Conservation (phyloP, 1,139 yeast species). For the Yamadazyma taylorii region DNA sequence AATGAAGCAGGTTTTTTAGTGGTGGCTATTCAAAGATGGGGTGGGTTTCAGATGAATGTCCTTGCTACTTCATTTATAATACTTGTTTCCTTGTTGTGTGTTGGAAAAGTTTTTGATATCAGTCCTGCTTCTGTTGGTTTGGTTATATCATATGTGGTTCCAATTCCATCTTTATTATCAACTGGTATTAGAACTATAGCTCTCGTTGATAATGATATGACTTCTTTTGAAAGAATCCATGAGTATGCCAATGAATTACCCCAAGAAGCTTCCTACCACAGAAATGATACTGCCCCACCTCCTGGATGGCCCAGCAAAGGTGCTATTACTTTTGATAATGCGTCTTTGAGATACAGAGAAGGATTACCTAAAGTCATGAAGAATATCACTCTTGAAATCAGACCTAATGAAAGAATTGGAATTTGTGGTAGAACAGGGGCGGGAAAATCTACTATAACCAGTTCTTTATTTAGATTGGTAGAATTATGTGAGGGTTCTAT, state of each 20-base stretch:
- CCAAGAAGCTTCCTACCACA: slow-evolving; percentile 42
- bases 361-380: slow-evolving; percentile 74
- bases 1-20: slow-evolving; percentile 71
- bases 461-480: slow-evolving; percentile 60
- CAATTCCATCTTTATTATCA: slow-evolving; percentile 48
- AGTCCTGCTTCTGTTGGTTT: slow-evolving; percentile 71
- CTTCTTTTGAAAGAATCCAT: slow-evolving; percentile 78
- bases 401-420: slow-evolving; percentile 63
- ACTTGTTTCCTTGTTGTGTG: slow-evolving; percentile 59
- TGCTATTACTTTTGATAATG: slow-evolving; percentile 55
- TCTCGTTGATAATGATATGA: slow-evolving; percentile 78
- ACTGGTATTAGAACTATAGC: slow-evolving; percentile 56
- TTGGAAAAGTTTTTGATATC: slow-evolving; percentile 59
- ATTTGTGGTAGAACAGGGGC: slow-evolving; percentile 84
- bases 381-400: slow-evolving; percentile 44
- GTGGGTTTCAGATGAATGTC: slow-evolving; percentile 60
- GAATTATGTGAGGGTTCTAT: slow-evolving; percentile 57
- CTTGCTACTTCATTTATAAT: slow-evolving; percentile 49
- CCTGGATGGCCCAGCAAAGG: slow-evolving; percentile 48
- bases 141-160: slow-evolving; percentile 58
- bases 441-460: slow-evolving; percentile 70
- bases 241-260: slow-evolving; percentile 58
- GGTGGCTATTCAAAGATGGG: slow-evolving; percentile 78
- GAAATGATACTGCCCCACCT: slow-evolving; percentile 54
- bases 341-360: slow-evolving; percentile 67